These are phyloP conservation scores for Colletotrichum phormii DNA, from an alignment of 2,329 filamentous ascomycete species.

Conservation along the genomic window DNA sequence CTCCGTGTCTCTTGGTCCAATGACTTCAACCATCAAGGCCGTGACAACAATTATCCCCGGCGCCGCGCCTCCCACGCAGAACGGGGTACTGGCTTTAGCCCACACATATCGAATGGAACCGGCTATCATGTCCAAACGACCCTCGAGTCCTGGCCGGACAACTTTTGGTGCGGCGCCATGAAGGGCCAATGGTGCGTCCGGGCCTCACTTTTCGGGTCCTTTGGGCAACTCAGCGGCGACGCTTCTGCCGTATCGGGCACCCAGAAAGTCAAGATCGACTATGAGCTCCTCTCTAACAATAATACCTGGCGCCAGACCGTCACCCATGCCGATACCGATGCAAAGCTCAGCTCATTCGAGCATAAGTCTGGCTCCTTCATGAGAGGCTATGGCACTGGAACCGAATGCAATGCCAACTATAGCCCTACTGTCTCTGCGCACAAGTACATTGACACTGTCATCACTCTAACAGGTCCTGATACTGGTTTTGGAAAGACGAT, in stretches of 20 bases:
- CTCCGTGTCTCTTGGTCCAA: conserved; percentile 30
- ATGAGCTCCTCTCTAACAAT: not conserved
- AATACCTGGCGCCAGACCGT: not conserved
- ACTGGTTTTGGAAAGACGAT: not conserved
- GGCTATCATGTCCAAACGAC: conserved; percentile 55
- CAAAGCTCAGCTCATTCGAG: not conserved
- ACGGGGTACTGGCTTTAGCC: conserved; percentile 53
- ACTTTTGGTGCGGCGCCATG: conserved; percentile 53
- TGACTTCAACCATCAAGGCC: conserved; percentile 46
- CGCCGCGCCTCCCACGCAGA: conserved; percentile 49
- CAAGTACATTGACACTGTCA: not conserved
- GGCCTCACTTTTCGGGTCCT: conserved; percentile 43
- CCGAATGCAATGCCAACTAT: not conserved
- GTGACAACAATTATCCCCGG: conserved; percentile 54
- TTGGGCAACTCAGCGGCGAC: not conserved
- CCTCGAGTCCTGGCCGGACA: conserved; percentile 47
- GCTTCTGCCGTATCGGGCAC: not conserved
- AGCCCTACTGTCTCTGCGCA: not conserved
- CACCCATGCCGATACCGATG: not conserved
- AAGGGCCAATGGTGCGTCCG: conserved; percentile 53
- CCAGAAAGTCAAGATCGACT: not conserved
- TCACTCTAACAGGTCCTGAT: not conserved
- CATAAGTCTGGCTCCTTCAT: not conserved
- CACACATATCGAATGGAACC: conserved; percentile 57
- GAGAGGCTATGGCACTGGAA: not conserved